Percentiles rank a stretch among this genome's conserved stretches.
phyloP scores from a whole-genome alignment of 1,139 yeast species.

The Saccharomyces hybrid region DNA sequence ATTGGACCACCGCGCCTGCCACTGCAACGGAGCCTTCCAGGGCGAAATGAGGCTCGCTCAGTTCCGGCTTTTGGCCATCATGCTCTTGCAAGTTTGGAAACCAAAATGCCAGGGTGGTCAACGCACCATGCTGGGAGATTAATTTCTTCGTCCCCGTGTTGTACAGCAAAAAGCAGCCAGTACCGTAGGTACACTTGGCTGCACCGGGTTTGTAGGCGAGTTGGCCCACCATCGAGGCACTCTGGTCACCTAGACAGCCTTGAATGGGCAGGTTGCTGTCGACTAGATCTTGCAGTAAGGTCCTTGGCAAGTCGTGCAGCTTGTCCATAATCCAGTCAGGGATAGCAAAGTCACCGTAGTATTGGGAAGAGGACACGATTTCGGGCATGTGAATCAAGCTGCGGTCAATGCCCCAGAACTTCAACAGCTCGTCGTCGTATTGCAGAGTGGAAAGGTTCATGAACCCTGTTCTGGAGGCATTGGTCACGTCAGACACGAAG shows the following conservation, averaged over 20 bases:
- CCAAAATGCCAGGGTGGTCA: constrained; percentile 88
- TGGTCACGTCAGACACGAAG: constrained; percentile 80
- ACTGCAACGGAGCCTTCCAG: constrained; percentile 94
- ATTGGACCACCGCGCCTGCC: constrained; percentile 93
- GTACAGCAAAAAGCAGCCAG: constrained; percentile 87
- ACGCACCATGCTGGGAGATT: constrained; percentile 69
- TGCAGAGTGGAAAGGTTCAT: constrained; percentile 73
- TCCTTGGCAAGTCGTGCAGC: constrained; percentile 29
- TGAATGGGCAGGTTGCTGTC: constrained; percentile 57
- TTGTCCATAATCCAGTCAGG: constrained; percentile 52
- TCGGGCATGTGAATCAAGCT: constrained; percentile 65
- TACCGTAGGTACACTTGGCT: constrained; percentile 96
- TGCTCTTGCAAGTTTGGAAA: constrained; percentile 53
- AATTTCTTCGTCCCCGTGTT: constrained; percentile 69
- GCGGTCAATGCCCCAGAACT: constrained; percentile 73
- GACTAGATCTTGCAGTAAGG: constrained; percentile 12
- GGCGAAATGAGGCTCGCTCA: constrained; percentile 68
- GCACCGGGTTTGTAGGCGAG: constrained; percentile 75
- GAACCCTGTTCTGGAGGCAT: constrained; percentile 86
- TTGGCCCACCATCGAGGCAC: constrained; percentile 90
- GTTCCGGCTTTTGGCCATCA: constrained; percentile 35
- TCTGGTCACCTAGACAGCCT: constrained; percentile 92
- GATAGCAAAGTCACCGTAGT: constrained; percentile 62
- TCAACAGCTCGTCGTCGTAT: constrained; percentile 69
- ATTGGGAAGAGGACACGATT: constrained; percentile 72